Base-by-base conservation (phyloP, 345 rosid species). In the Eucalyptus brandiana region DNA sequence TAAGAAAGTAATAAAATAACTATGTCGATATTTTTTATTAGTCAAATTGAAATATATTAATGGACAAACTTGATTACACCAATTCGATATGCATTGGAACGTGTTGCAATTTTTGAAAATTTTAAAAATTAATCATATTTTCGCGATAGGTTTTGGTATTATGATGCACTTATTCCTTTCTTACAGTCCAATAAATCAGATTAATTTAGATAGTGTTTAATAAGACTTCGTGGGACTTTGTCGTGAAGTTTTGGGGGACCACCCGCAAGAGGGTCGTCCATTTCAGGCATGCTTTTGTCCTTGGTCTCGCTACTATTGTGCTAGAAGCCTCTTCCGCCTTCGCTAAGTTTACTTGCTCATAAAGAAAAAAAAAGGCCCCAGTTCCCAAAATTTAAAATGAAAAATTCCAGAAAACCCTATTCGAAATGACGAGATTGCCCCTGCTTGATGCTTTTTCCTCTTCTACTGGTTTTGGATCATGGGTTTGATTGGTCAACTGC, bases 81-180 rank as follows among this genome's bases (percentile, higher is more conserved):
- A 53, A 53, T 53, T 53, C 0, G 0, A 53, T 53, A 53, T 1
- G 26, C 2, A 53, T 19, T 7, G 23, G 5, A 53, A 19, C 0
- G 1, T 8, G 58, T 24, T 56, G 30, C 1, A 10, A 56, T 0
- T 56, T 56, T 56, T 56, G 14, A 56, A 56, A 56, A 56, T 24
- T 56, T 56, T 24, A 9, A 56, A 5, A 24, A 56, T 19, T 24
- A 23, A 56, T 24, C 6, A 9, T 24, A 56, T 23, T 56, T 56
- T 56, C 0, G 6, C 0, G 3, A 4, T 24, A 56, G 13, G 5
- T 24, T 56, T 56, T 56, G 5, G 13, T 56, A 10, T 9, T 24
- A 5, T 24, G 62, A 9, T 24, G 62, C 62, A 23, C 5, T 56
- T 9, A 56, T 56, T 24, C 62, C 62, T 56, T 56, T 8, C 5